Base-by-base conservation (phyloP, 164 flowering plant genomes). In the Annona cherimola region DNA sequence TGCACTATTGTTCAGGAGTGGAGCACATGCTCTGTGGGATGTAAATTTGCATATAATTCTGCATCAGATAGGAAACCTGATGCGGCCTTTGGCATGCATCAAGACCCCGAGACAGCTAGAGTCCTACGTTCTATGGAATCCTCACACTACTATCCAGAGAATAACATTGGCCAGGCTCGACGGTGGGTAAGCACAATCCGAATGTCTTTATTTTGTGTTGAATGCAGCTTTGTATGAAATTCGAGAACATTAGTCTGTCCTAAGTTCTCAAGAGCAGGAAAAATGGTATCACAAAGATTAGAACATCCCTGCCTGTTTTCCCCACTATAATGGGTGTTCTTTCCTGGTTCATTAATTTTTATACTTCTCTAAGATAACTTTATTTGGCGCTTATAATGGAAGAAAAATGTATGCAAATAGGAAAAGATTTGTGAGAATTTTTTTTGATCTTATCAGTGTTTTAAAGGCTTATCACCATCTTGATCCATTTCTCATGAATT, bases 91-190 rank as follows among this genome's bases (percentile, higher is more conserved):
- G 91, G 92, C 42, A 41, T 78, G 44, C 74, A 78, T 73, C 80
- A 80, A 39, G 68, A 75, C 71, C 68, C 57, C 68, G 86, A 81
- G 46, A 69, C 77, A 70, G 78, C 84, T 73, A 72, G 83, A 73
- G 83, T 95, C 66, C 81, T 83, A 57, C 86, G 98, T 61, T 95
- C 99, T 40, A 95, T 95, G 99, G 99, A 95, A 82, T 90, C 99
- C 62, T 66, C 98, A 63, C 82, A 83, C 43, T 95, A 95, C 74
- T 96, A 90, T 83, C 1, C 82, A 42, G 96, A 90, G 79, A 90
- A 91, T 71, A 83, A 88, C 76, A 66, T 96, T 78, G 86, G 62
- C 63, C 69, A 69, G 67, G 99, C 99, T 84, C 83, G 97, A 93
- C 90, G 98, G 99, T 95, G 93, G 98, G 98, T 95, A 93, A 90